Conservation (phyloP, 306 rosid genomes). For the Cucumis cinereus region DNA sequence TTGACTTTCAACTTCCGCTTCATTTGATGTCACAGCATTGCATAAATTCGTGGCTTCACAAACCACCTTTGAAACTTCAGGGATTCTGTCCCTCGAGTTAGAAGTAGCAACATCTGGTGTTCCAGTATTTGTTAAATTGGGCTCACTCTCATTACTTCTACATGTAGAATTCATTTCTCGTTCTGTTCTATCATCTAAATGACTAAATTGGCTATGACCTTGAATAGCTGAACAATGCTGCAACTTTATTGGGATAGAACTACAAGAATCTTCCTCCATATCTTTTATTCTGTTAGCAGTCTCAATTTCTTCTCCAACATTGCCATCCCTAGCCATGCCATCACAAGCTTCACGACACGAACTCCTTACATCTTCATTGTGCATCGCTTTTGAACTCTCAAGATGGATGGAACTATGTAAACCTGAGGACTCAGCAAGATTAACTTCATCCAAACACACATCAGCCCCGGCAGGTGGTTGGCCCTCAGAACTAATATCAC, state of each 20-base stretch:
- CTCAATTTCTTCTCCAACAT: slow-evolving; percentile 21
- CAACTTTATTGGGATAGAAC: background rate
- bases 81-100: slow-evolving; percentile 9
- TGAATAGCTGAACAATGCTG: background rate
- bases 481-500: slow-evolving; percentile 21
- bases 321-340: slow-evolving; percentile 10
- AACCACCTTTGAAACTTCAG: slow-evolving; percentile 13
- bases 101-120: background rate
- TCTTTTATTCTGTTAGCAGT: slow-evolving; percentile 12
- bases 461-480: slow-evolving; percentile 12
- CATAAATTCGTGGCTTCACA: slow-evolving; percentile 10
- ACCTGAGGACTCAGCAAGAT: slow-evolving; percentile 1
- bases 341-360: slow-evolving; percentile 15
- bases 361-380: slow-evolving; percentile 17
- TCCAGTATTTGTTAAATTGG: background rate
- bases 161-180: slow-evolving; percentile 11
- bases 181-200: background rate
- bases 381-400: slow-evolving; percentile 5
- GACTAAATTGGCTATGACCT: background rate
- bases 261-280: slow-evolving; percentile 6
- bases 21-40: background rate
- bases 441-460: slow-evolving; percentile 14
- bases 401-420: background rate
- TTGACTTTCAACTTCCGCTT: background rate
- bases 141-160: slow-evolving; percentile 12